These are phyloP conservation scores for Sequoia sempervirens DNA, from an alignment of 75 land plant genomes.

Conservation along the genomic window DNA sequence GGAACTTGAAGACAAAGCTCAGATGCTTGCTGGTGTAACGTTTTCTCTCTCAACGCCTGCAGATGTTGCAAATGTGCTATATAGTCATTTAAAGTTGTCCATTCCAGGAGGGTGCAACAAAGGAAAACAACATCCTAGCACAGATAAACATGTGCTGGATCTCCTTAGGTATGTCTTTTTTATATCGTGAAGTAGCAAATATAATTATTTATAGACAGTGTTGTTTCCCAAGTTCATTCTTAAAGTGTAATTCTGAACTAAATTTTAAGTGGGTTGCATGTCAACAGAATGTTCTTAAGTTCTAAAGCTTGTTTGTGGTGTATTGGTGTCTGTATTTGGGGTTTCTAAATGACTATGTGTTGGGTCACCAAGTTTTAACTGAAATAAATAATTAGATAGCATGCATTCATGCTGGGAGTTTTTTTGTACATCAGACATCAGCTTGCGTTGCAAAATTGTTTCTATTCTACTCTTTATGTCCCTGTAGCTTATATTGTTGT, in stretches of 20 bases:
- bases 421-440: background rate
- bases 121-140: conserved; percentile 94
- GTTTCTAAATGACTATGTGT: background rate
- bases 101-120: conserved; percentile 69
- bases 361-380: background rate
- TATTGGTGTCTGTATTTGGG: background rate
- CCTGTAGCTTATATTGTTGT: background rate
- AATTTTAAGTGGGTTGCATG: conserved; percentile 2
- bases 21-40: conserved; percentile 68
- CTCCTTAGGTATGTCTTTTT: conserved; percentile 47
- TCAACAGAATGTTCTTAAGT: background rate
- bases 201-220: background rate
- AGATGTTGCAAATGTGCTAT: conserved; percentile 89
- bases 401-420: background rate
- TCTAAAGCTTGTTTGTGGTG: background rate
- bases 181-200: background rate
- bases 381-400: background rate
- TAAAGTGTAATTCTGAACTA: background rate
- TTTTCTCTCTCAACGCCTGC: conserved; percentile 85
- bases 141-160: conserved; percentile 88
- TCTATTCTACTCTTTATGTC: background rate
- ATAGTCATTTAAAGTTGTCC: conserved; percentile 78
- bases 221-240: background rate
- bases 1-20: conserved; percentile 76
- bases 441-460: background rate